phyloP scores from a whole-genome alignment of 2,329 filamentous ascomycete genomes.

The Achaetomium macrosporum region DNA sequence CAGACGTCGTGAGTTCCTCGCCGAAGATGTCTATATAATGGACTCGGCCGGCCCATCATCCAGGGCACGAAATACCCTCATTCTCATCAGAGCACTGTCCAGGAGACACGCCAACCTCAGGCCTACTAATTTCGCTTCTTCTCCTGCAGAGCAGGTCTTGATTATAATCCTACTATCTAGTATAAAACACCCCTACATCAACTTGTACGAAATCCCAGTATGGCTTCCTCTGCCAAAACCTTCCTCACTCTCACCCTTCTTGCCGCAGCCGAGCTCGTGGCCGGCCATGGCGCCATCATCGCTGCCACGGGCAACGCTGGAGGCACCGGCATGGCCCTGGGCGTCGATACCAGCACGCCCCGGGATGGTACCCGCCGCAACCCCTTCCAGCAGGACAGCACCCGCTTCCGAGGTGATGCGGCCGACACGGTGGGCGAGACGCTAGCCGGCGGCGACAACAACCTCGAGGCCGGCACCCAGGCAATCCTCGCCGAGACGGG shows the following conservation, averaged over 20 bases:
- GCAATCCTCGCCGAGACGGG: constrained; percentile 54
- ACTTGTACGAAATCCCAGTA: constrained; percentile 18
- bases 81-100: constrained; percentile 1
- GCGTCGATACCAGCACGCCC: constrained; percentile 49
- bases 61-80: too few species aligned
- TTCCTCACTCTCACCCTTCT: constrained; percentile 43
- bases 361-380: constrained; percentile 55
- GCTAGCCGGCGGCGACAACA: constrained; percentile 49
- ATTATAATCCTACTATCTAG: background rate
- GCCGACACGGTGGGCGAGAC: constrained; percentile 54
- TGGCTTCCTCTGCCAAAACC: constrained; percentile 29
- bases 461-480: constrained; percentile 50
- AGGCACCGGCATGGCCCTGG: constrained; percentile 47
- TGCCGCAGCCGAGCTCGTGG: constrained; percentile 48
- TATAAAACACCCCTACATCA: background rate
- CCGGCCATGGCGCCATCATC: constrained; percentile 57
- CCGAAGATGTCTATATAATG: constrained; percentile 1
- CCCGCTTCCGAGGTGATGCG: constrained; percentile 51
- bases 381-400: constrained; percentile 60
- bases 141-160: constrained; percentile 9
- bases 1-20: background rate
- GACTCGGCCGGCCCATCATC: background rate
- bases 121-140: background rate
- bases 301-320: constrained; percentile 52
- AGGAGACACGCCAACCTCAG: constrained; percentile 5